Evolutionary conservation across 129 eudicot genomes (phyloP), one percentile per base, ranked within the genome.

Genomic region (Escallonia herrerae): DNA sequence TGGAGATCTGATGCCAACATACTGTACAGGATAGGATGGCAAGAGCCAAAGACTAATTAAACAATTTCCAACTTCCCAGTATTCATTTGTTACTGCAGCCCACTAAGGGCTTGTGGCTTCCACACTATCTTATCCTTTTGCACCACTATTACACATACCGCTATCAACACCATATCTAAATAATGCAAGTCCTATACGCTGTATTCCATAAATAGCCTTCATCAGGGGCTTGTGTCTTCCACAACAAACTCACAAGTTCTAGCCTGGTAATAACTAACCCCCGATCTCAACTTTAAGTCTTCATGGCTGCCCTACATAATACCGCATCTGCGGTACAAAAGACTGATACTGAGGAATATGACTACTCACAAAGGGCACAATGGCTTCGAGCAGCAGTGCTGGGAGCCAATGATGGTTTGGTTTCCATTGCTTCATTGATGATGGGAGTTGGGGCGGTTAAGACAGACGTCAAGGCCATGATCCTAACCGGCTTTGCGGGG

Each of bases 341-440:
- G 5, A n/a, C 60, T 13, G n/a, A 46, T 42, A 64, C 39, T 40
- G 71, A 71, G 33, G 73, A 68, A 2, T 45, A 64, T 56, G 76
- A 81, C 66, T 76, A 81, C 74, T 60, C 76, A 22, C 60, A 62
- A 69, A 77, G 80, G 49, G 77, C 80, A 42, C 74, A 77, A 60
- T 77, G 83, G 86, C 70, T 82, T 37, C 74, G 86, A 59, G 82
- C 86, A 33, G 82, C 86, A 46, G 74, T 73, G 70, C 62, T 81
- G 52, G 82, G 86, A 64, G 86, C 86, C 33, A 74, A 76, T 43
- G 86, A 81, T 56, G 79, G 82, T 40, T 63, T 77, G 53, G 76
- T 81, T 12, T 64, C 82, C 7, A 74, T 70, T 60, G 76, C 79
- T 56, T 81, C 82, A 48, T 56, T 81, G 44, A 81, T 81, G 86